A percentile compares a stretch with the other conserved stretches of the same genome.
These are phyloP conservation scores for Trametes cinnabarina DNA, from an alignment of 768 basidiomycete species.

Conservation along the genomic window DNA sequence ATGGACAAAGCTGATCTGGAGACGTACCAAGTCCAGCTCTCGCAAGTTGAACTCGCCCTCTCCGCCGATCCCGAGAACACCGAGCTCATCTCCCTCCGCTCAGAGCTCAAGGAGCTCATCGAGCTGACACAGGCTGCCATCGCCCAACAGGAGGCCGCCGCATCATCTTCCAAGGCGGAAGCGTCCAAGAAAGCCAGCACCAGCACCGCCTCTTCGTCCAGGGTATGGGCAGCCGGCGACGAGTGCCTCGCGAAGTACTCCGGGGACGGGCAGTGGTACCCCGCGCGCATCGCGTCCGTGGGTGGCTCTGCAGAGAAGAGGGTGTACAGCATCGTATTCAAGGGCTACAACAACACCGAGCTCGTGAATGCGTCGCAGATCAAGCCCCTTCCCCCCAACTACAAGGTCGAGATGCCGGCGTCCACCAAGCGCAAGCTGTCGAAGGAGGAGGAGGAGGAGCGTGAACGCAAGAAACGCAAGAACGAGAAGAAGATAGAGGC, in stretches of 20 bases:
- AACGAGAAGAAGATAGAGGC: slow-evolving; percentile 91
- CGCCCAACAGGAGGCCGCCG: slow-evolving; percentile 61
- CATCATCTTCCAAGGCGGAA: slow-evolving; percentile 60
- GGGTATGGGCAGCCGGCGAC: slow-evolving; percentile 76
- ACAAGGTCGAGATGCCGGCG: slow-evolving; percentile 37
- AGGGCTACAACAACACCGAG: slow-evolving; percentile 90
- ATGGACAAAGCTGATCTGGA: slow-evolving; percentile 77
- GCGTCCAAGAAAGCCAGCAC: slow-evolving; percentile 47
- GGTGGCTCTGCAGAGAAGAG: slow-evolving; percentile 80
- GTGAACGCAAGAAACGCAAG: slow-evolving; percentile 89
- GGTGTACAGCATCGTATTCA: slow-evolving; percentile 88
- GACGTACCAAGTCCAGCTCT: slow-evolving; percentile 85
- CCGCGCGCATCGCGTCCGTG: slow-evolving; percentile 82
- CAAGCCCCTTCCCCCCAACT: slow-evolving; percentile 63
- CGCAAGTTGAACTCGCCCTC: slow-evolving; percentile 83
- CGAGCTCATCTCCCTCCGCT: slow-evolving; percentile 70
- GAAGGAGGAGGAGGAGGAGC: slow-evolving; percentile 82
- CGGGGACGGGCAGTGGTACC: slow-evolving; percentile 81
- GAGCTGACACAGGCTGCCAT: slow-evolving; percentile 71
- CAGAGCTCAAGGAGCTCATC: slow-evolving; percentile 82
- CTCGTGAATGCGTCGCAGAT: slow-evolving; percentile 70
- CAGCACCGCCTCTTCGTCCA: slow-evolving; percentile 44
- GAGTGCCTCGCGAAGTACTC: slow-evolving; percentile 87
- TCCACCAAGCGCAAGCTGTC: slow-evolving; percentile 75
- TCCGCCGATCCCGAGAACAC: slow-evolving; percentile 69